Evolutionary conservation across 1,139 yeast genomes (phyloP).

Genomic region (Pichia sp.): DNA sequence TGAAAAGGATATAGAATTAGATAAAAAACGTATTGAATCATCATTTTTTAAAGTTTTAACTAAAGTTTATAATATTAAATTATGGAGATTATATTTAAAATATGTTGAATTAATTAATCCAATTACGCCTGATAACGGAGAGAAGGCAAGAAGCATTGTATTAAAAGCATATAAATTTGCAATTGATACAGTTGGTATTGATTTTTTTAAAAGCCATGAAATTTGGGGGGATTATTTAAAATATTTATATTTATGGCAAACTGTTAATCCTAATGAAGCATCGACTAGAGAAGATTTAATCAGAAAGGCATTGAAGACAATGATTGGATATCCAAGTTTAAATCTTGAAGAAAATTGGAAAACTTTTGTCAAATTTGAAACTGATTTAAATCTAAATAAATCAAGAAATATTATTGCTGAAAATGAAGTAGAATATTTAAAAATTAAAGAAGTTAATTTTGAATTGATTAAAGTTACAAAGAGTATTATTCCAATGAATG

Average conservation of each 20-base stretch:
- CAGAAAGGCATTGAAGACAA: slow-evolving; percentile 66
- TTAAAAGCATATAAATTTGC: slow-evolving; percentile 85
- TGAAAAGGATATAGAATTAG: slow-evolving; percentile 42
- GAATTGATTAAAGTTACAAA: slow-evolving; percentile 44
- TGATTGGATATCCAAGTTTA: slow-evolving; percentile 65
- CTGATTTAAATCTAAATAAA: slow-evolving; percentile 52
- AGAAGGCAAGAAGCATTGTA: slow-evolving; percentile 69
- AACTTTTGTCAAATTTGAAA: slow-evolving; percentile 75
- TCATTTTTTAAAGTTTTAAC: slow-evolving; percentile 59
- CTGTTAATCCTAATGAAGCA: slow-evolving; percentile 78
- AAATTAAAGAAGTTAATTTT: slow-evolving; percentile 70
- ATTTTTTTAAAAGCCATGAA: slow-evolving; percentile 54
- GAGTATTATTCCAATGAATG: slow-evolving; percentile 30
- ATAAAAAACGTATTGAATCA: slow-evolving; percentile 59
- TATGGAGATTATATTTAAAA: slow-evolving; percentile 71
- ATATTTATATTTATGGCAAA: slow-evolving; percentile 76
- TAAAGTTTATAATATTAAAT: slow-evolving; percentile 51
- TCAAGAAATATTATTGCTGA: slow-evolving; percentile 86
- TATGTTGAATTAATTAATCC: slow-evolving; percentile 79
- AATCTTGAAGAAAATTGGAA: slow-evolving; percentile 77
- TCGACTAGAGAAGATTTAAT: slow-evolving; percentile 76
- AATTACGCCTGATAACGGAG: slow-evolving; percentile 69
- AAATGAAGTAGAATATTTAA: slow-evolving; percentile 81
- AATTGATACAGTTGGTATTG: slow-evolving; percentile 69
- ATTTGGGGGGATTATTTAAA: slow-evolving; percentile 81